Percentiles rank a stretch among this genome's conserved stretches.
Conservation (phyloP, 176 grass and related monocot species). For the Carex myosuroides region DNA sequence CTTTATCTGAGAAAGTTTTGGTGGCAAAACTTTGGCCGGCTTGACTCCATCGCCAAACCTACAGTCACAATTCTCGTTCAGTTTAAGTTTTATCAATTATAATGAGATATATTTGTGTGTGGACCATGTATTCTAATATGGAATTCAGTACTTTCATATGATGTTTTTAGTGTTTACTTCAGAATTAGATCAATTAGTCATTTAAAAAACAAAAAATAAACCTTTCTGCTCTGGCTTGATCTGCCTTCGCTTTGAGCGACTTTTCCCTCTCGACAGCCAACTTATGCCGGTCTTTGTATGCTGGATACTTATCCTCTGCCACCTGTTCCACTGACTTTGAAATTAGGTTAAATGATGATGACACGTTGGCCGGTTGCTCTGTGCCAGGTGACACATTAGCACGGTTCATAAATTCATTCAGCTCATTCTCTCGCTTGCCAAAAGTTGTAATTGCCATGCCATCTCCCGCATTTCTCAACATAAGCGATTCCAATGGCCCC, state of each 20-base stretch:
- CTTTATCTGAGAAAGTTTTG: slow-evolving; percentile 78
- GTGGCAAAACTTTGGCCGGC: slow-evolving; percentile 40
- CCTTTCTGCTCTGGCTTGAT: slow-evolving; percentile 64
- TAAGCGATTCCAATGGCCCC: slow-evolving; percentile 70
- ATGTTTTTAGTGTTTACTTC: not conserved
- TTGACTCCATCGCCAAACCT: slow-evolving; percentile 25
- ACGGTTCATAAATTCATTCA: slow-evolving; percentile 35
- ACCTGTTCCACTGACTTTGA: slow-evolving; percentile 74
- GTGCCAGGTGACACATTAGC: slow-evolving; percentile 20
- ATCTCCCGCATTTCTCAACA: slow-evolving; percentile 89
- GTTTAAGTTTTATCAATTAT: not conserved
- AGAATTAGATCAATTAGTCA: not conserved
- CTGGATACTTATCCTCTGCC: slow-evolving; percentile 77
- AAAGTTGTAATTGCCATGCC: slow-evolving; percentile 75
- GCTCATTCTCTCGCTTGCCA: slow-evolving; percentile 63
- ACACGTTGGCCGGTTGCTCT: slow-evolving; percentile 27
- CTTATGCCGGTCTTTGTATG: slow-evolving; percentile 81
- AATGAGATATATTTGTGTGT: not conserved
- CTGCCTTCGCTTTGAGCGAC: slow-evolving; percentile 74
- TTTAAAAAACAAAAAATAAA: slow-evolving; percentile 15
- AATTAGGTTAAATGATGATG: slow-evolving; percentile 67
- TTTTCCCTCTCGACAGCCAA: slow-evolving; percentile 82
- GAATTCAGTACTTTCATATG: not conserved
- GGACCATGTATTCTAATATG: not conserved
- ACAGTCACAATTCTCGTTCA: slow-evolving; percentile 8